Base-by-base conservation (phyloP, 306 rosid genomes). In the Lathyrus tuberosus region DNA sequence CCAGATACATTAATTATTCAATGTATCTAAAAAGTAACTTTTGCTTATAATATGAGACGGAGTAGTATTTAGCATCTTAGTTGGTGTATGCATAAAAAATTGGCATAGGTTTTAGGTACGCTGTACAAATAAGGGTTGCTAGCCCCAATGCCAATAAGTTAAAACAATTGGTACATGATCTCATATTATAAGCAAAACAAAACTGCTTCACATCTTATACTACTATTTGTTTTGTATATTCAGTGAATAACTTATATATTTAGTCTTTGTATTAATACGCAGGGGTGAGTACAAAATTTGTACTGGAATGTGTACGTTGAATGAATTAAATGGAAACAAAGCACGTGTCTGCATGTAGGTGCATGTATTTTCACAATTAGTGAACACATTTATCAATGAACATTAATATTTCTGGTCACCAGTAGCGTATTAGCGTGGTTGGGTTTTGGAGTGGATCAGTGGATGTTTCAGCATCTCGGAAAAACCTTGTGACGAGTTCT, bases 291-390 rank as follows among this genome's bases (percentile, higher is more conserved):
- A 76, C 76, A 65, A 58, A 38, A 69, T 22, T 65, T 31, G 84
- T 83, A 80, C 87, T 52, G 54, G 78, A 71, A 37, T 65, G 70
- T 73, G 81, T 83, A 80, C 80, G 72, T 62, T 78, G 30, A 53
- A 10, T 10, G 30, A 10, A 53, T 10, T 53, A 22, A 53, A 53
- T 53, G 11, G 28, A 49, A 18, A 49, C 33, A 10, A 53, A 20
- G 14, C 59, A 52, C 59, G n/a, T 52, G 31, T 52, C 1, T 52
- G 28, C 8, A 52, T 15, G 51, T 52, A 20, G 6, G 22, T 52
- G 30, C 59, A 52, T 52, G 59, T 10, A 52, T 17, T 3, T 12
- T 49, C 26, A 16, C 18, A 15, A 15, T 47, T 47, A 47, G 53
- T 47, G 22, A 47, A 47, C 53, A 16, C 53, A 47, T 47, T 47